Base-by-base conservation (phyloP, 495 filamentous ascomycete species). In the Collariella sp. region DNA sequence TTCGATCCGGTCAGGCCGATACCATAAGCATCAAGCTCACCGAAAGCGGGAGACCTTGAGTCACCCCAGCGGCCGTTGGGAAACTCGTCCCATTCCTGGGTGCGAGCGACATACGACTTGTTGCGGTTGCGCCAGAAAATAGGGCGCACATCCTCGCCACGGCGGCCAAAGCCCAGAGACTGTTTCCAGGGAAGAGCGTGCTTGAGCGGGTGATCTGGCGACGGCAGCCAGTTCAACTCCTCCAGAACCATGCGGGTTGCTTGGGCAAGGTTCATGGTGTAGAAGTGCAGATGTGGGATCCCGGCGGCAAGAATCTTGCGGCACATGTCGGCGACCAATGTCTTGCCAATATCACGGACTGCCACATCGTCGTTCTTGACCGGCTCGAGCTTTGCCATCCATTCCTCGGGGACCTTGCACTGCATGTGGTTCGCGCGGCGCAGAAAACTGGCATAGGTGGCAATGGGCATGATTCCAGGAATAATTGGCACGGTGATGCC, bases 11-110 rank as follows among this genome's bases (percentile, higher is more conserved):
- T 94, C 56, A 99, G 73, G 43, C 91, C 89, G 58, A 97, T 86
- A 16, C 91, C 93, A 65, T 99, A 99, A 26, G 88, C 82, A 72
- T 99, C 94, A 36, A 99, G 78, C 70, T 96, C 89, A 63, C 94
- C 94, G 59, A 96, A 99, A 19, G 94, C 94, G 54, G 94, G 94
- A 26, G 94, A 97, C 49, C 94, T 81, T 33, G 91, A 89, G 70
- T 99, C 94, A 68, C 94, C 95, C 94, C 94, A 99, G 68, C 94
- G 87, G 34, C 94, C 94, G 74, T 99, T 99, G 41, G 94, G 94
- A 62, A 95, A 99, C 65, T 99, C 94, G 60, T 99, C 94, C 94
- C 94, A 99, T 59, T 96, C 91, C 65, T 96, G 89, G 5, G 94
- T 99, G 47, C 94, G 88, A 34, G 84, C 83, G 26, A 99, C 83